Conservation (phyloP, 148 eudicot species). For the Rhododendron griersonianum region DNA sequence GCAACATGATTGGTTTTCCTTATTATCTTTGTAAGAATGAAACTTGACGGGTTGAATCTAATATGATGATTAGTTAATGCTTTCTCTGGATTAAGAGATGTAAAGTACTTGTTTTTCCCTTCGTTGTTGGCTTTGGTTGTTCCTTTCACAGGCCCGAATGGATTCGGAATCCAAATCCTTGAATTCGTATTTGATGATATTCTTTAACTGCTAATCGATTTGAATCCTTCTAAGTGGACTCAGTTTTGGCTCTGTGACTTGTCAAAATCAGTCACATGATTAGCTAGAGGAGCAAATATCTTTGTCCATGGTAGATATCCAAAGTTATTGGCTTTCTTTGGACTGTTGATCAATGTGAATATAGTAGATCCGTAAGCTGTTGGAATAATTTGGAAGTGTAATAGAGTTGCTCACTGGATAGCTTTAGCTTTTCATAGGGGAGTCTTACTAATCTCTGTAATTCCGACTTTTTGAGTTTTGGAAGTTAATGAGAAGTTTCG, state of each 20-base stretch:
- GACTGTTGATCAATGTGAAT: neutral
- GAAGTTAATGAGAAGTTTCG: too few relatives aligned
- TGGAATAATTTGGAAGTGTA: neutral
- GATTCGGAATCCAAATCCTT: neutral
- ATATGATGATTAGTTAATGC: too few relatives aligned
- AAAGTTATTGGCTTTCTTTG: neutral
- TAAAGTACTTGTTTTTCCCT: too few relatives aligned
- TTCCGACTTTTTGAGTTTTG: too few relatives aligned
- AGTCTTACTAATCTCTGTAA: too few relatives aligned
- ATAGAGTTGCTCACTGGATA: too few relatives aligned
- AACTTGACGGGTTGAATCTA: too few relatives aligned
- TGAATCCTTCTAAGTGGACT: neutral
- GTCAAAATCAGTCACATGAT: neutral
- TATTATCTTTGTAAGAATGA: too few relatives aligned
- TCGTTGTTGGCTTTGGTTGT: too few relatives aligned
- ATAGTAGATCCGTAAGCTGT: neutral
- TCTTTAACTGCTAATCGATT: neutral
- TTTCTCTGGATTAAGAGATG: too few relatives aligned
- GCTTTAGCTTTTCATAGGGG: too few relatives aligned
- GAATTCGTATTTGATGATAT: neutral
- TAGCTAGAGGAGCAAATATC: neutral
- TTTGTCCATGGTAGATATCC: neutral
- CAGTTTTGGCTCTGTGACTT: neutral
- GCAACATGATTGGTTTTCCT: neutral
- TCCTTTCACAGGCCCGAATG: neutral